Conservation (phyloP, 2,329 filamentous ascomycete genomes). For the Cladosporium halotolerans region DNA sequence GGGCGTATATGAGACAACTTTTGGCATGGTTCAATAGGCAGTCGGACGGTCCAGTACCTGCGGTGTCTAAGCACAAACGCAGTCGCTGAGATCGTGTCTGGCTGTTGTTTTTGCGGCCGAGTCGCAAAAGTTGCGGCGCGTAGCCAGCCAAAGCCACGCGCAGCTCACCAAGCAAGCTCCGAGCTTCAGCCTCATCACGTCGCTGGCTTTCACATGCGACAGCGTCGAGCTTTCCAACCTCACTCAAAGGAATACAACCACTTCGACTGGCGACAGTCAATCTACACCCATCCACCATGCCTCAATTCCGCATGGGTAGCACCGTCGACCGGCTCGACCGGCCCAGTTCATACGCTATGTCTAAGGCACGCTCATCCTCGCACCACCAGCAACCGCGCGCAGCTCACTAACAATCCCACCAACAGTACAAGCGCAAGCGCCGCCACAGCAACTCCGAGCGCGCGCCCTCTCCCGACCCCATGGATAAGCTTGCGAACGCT, state of each 20-base stretch:
- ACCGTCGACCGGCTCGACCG: constrained; percentile 90
- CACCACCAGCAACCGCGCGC: neutral
- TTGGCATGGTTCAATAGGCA: constrained; percentile 59
- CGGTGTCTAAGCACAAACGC: no score
- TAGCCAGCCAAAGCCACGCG: neutral
- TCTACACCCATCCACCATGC: constrained; percentile 35
- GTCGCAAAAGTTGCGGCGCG: constrained; percentile 2
- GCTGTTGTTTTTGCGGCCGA: neutral
- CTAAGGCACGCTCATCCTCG: constrained; percentile 56
- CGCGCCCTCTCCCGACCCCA: constrained; percentile 50
- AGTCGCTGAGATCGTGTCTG: neutral
- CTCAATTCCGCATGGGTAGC: constrained; percentile 45
- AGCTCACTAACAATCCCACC: constrained; percentile 11
- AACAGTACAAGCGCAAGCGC: constrained; percentile 61
- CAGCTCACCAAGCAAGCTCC: neutral
- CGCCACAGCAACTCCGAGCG: constrained; percentile 53
- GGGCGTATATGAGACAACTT: constrained; percentile 77
- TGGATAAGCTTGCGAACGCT: constrained; percentile 77
- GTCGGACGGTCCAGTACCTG: neutral
- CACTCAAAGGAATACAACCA: neutral
- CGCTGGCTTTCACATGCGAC: constrained; percentile 4
- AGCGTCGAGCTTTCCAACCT: neutral
- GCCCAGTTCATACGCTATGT: constrained; percentile 87
- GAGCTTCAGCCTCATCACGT: neutral
- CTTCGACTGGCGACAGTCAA: neutral